Evolutionary conservation across 208 protist genomes (phyloP).

Genomic region (Kentomonas sorsogonicus): DNA sequence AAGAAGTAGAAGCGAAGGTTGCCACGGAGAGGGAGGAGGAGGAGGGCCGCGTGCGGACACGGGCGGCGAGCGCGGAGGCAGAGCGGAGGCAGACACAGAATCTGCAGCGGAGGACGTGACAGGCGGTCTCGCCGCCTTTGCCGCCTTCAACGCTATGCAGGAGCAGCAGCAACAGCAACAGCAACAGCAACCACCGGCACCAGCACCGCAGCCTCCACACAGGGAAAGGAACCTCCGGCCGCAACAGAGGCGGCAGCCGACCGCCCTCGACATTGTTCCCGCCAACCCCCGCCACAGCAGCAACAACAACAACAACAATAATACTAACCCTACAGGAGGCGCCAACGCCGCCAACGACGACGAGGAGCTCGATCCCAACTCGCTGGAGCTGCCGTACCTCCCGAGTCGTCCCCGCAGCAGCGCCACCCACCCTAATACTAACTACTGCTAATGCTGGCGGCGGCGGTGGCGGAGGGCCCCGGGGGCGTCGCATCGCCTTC

Average conservation of each 20-base stretch:
- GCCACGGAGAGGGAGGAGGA: slow-evolving; percentile 10
- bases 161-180: slow-evolving; percentile 8
- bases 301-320: not conserved
- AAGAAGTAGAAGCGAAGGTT: too few species aligned
- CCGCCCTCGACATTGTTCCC: not conserved
- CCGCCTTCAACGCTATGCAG: slow-evolving; percentile 20
- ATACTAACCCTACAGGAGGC: not conserved
- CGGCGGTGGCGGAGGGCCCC: too few species aligned
- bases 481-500: slow-evolving; percentile 50
- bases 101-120: too few species aligned
- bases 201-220: too few species aligned
- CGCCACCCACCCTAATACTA: too few species aligned
- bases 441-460: too few species aligned
- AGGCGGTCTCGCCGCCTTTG: slow-evolving; percentile 25
- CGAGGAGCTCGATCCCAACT: too few species aligned
- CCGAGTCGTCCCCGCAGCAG: too few species aligned
- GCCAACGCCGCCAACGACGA: not conserved
- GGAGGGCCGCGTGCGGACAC: slow-evolving; percentile 19
- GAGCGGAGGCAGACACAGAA: too few species aligned
- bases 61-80: too few species aligned
- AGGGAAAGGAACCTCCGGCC: not conserved
- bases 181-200: too few species aligned
- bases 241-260: not conserved
- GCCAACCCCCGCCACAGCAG: not conserved
- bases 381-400: too few species aligned